Base-by-base conservation (phyloP, 495 filamentous ascomycete species). In the Hyphodiscus hymeniophilus region DNA sequence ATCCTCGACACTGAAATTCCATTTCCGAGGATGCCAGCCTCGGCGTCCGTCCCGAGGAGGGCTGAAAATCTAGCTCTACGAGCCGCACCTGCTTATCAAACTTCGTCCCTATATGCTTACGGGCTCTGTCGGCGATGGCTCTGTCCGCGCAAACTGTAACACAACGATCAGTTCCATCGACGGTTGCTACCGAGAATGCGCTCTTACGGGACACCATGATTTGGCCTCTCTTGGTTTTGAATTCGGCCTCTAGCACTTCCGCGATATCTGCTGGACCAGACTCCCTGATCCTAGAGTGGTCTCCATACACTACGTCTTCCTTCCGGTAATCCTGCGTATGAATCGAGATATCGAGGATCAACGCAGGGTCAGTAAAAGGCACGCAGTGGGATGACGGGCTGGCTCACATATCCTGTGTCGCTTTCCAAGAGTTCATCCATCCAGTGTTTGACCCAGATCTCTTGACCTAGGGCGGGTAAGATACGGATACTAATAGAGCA, bases 341-440 rank as follows among this genome's bases (percentile, higher is more conserved):
- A 12, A 56, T 35, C 12, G 12, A 23, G 33, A 57, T 47, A 12
- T 50, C 33, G 38, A 60, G 54, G 42, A 60, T 60, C 50, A 35
- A 42, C 38, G n/a, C 18, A 13, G n/a, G 17, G 28, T 51, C 26
- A 57, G 38, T 7, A 39, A n/a, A n/a, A n/a, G 35, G 20, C 17
- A 40, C 24, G 16, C 18, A 21, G 11, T 26, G 12, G 16, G 11
- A 43, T 31, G 32, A n/a, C 4, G 17, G 12, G 42, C 28, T 30
- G 18, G 15, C 28, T 10, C 49, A 61, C 52, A 40, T 56, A 54
- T 45, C 45, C 42, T 17, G 49, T 54, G 41, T 61, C 56, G 13
- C 8, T 45, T 13, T 49, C 49, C 23, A 56, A 21, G 38, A 58
- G 39, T 17, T 61, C 38, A 45, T 61, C 50, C 52, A 61, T 61